phyloP scores from a whole-genome alignment of 441 rosid genomes.

The Euphorbia celastroides region DNA sequence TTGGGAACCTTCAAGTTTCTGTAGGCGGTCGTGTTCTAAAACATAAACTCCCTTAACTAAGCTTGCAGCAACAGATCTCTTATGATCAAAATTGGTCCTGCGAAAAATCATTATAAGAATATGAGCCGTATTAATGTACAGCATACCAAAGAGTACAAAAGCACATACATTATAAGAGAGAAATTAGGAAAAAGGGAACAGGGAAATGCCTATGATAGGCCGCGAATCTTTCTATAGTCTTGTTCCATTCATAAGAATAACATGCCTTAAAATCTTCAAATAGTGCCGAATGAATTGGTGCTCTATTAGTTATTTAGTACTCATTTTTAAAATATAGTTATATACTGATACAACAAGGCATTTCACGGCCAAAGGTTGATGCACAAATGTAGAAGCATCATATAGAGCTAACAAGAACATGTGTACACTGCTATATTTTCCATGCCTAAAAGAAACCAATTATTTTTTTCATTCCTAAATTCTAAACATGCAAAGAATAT shows the following conservation, averaged over 20 bases:
- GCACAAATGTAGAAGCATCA: background rate
- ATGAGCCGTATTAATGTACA: background rate
- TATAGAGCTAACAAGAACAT: too few relatives aligned
- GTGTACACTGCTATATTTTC: background rate
- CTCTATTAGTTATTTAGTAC: background rate
- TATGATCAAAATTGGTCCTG: slow-evolving; percentile 3
- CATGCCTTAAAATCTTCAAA: background rate
- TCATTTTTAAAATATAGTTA: background rate
- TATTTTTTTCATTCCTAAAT: background rate
- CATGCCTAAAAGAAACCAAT: background rate
- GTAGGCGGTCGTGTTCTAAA: background rate
- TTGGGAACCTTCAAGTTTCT: background rate
- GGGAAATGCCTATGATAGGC: background rate
- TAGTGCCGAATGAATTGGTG: background rate
- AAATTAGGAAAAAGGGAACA: background rate
- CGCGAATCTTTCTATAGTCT: background rate
- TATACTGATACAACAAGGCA: background rate
- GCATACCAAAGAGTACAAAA: background rate
- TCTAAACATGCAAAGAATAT: background rate
- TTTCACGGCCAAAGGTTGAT: background rate
- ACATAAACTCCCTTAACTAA: background rate
- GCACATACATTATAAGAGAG: background rate
- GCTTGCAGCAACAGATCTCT: slow-evolving; percentile 7
- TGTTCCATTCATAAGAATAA: background rate
- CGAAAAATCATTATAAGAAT: background rate